Base-by-base conservation (phyloP, 768 basidiomycete species). In the Myochromella boudieri region DNA sequence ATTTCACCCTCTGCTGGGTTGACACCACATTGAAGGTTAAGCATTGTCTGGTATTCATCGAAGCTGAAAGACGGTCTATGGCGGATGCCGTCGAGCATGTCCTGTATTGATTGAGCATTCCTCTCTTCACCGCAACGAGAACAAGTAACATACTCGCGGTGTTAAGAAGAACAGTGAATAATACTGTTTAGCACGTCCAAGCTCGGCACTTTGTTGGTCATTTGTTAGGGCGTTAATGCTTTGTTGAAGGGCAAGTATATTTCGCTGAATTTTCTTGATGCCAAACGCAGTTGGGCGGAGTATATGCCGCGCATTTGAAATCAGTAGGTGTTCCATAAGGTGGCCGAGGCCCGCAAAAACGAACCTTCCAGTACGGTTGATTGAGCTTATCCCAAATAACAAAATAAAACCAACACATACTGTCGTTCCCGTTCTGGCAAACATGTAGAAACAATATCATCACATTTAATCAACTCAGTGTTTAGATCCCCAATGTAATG, bases 31-130 rank as follows among this genome's bases (percentile, higher is more conserved):
- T 92, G 91, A 28, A 97, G 75, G 56, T 84, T 87, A 38, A 97
- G 76, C 76, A 98, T 93, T 6, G 81, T 78, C 63, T 93, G 89
- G 66, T 95, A 97, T 60, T 97, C 91, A 54, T 95, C 94, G 55
- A 97, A 95, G 3, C 76, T 80, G 69, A 91, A 97, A 29, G 66
- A 66, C 51, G 79, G 81, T 52, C 76, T 73, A 38, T 71, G 54
- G 21, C 84, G 81, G 44, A 92, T 81, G 9, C 75, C 67, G 22
- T 88, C 83, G 39, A 97, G 72, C 78, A 97, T 82, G 42, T 79
- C 80, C 93, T 95, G 25, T 9, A 17, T 25, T 12, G 38, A 15
- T 18, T 8, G 11, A 17, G 32, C 38, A 39, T 15, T 33, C 1
- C 17, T 22, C 22, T 10, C 1, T 8, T 37, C 17, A 29, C 12